Base-by-base conservation (phyloP, 2,329 filamentous ascomycete genomes). In the Trichoderma pleuroti region DNA sequence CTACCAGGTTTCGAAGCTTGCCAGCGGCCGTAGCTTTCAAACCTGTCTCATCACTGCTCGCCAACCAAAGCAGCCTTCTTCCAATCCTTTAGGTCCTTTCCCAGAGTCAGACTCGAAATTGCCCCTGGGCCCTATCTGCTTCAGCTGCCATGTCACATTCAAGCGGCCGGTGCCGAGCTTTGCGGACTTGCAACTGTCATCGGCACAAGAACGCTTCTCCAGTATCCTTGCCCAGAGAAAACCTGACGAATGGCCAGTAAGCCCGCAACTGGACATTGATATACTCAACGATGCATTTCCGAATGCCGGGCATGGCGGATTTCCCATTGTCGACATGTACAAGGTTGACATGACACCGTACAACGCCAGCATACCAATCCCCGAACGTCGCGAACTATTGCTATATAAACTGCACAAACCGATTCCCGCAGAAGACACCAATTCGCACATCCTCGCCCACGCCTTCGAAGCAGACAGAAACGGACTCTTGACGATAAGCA, bases 401-500 rank as follows among this genome's bases (percentile, higher is more conserved):
- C 73, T 85, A 8, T 87, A 88, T 72, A 83, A 85, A 0, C 80
- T 86, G 4, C 77, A 84, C 3, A 78, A 79, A 62, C 84, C 84
- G 0, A 76, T 87, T 3, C 79, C 83, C 0, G 72, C 68, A 2
- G 77, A 81, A 5, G 78, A 83, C 30, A 76, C 80, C 8, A 85
- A 86, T 70, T 78, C 78, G 6, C 85, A 87, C 74, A 79, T 86
- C 7, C 75, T 82, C 1, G 82, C 81, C 34, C 86, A 88, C 73
- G 84, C 85, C 0, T 87, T 81, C 72, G 84, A 82, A 59, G 83
- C 84, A 0, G 86, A 88, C 72, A 80, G 86, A 16, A 88, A 88
- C 69, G 84, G 85, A 1, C 75, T 88, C 30, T 78, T 87, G 28
- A 86, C 87, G 84, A 75, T 83, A 8, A 82, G 78, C 5, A 85